Evolutionary conservation across 768 basidiomycete genomes (phyloP).

Genomic region (Suillus clintonianus): DNA sequence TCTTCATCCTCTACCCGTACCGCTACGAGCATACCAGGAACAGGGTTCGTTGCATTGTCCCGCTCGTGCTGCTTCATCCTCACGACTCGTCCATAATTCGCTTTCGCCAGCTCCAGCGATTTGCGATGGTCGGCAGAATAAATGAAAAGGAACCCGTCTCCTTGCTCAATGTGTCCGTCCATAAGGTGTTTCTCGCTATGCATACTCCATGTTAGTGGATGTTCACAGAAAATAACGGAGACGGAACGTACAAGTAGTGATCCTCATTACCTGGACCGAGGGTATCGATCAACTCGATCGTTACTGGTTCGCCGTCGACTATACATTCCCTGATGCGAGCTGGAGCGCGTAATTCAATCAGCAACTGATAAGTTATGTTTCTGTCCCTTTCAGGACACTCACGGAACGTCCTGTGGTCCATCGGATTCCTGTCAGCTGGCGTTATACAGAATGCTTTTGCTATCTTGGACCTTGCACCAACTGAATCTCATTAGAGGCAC

Average conservation of each 20-base stretch:
- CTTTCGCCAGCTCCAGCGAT: not conserved
- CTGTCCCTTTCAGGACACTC: not conserved
- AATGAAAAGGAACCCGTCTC: not conserved
- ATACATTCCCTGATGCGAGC: not conserved
- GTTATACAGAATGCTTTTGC: not conserved
- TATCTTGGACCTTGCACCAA: not conserved
- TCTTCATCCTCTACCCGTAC: not conserved
- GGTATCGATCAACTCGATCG: not conserved
- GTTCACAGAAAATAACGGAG: not conserved
- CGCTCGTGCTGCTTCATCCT: not conserved
- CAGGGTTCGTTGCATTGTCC: constrained; percentile 1
- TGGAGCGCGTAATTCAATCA: not conserved
- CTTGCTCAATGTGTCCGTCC: not conserved
- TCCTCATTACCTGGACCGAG: not conserved
- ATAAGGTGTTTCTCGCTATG: not conserved
- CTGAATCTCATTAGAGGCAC: not conserved
- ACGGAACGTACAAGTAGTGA: not conserved
- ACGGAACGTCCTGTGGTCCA: not conserved
- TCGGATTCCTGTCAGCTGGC: not conserved
- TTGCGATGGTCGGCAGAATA: constrained; percentile 2
- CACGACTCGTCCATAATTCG: not conserved
- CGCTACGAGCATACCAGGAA: constrained; percentile 1
- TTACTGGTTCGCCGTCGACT: not conserved
- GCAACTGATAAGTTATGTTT: not conserved
- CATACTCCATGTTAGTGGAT: not conserved